Percentiles rank a stretch among this genome's conserved stretches.
Conservation (phyloP, 495 filamentous ascomycete species). For the Corynascus novoguineensis region DNA sequence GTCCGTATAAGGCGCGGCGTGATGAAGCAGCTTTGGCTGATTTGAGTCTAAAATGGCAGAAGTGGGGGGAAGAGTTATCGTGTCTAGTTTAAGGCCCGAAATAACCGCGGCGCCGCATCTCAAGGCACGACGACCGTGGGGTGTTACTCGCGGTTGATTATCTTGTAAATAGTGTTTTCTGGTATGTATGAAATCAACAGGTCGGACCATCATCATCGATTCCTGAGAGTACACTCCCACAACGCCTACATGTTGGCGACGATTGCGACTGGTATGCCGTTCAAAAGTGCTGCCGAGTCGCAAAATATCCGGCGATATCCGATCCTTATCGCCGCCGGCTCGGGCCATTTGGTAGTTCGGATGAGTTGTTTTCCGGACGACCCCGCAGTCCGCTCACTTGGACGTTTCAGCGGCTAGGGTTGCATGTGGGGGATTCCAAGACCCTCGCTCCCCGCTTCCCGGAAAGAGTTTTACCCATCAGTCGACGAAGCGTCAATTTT, state of each 20-base stretch:
- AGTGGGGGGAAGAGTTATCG: background rate
- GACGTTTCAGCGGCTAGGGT: background rate
- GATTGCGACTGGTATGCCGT: background rate
- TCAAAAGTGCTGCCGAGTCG: background rate
- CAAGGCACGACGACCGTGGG: too few species aligned
- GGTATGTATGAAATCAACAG: too few species aligned
- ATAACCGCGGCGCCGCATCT: background rate
- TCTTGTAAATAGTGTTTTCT: too few species aligned
- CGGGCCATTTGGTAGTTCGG: background rate
- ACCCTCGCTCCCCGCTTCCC: conserved; percentile 14
- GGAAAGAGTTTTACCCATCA: conserved; percentile 19
- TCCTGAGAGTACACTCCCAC: too few species aligned
- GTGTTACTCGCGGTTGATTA: too few species aligned
- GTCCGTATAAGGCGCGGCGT: too few species aligned
- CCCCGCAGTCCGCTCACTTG: conserved; percentile 6
- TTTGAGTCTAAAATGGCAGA: background rate
- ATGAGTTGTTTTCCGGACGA: conserved; percentile 2
- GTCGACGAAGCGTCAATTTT: background rate
- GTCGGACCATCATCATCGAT: too few species aligned
- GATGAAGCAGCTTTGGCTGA: too few species aligned
- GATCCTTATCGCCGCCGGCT: conserved; percentile 14
- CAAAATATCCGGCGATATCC: conserved; percentile 22
- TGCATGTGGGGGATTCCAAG: background rate
- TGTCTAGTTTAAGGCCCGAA: background rate
- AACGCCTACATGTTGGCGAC: too few species aligned